phyloP scores from a whole-genome alignment of 2,329 filamentous ascomycete genomes.

The Trichophyton rubrum region DNA sequence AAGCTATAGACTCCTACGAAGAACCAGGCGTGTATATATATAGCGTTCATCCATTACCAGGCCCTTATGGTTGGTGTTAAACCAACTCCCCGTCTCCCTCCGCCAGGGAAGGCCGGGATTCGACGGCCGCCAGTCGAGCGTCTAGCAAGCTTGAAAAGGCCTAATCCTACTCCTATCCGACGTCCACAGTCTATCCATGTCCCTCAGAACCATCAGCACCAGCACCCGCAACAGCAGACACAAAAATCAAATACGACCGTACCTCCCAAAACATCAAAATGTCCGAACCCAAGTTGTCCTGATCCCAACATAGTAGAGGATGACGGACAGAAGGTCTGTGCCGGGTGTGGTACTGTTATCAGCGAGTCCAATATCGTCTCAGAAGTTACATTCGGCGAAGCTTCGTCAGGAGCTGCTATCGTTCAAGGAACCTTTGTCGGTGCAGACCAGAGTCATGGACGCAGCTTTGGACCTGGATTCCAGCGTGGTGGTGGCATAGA shows the following conservation, averaged over 20 bases:
- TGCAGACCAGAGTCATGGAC: conserved; percentile 70
- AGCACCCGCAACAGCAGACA: conserved; percentile 16
- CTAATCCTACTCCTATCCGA: conserved; percentile 26
- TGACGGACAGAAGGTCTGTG: conserved; percentile 50
- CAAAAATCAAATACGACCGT: conserved; percentile 12
- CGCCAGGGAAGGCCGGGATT: conserved; percentile 21
- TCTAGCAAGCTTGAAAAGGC: conserved; percentile 30
- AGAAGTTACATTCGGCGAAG: conserved; percentile 85
- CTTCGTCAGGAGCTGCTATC: conserved; percentile 68
- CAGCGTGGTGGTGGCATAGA: conserved; percentile 38
- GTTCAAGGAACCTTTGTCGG: conserved; percentile 83
- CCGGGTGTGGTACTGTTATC: conserved; percentile 71
- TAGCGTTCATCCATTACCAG: not conserved
- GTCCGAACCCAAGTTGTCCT: conserved; percentile 35
- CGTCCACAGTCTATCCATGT: conserved; percentile 19
- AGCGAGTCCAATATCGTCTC: conserved; percentile 81
- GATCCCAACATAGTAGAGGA: conserved; percentile 36
- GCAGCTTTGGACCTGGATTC: conserved; percentile 41
- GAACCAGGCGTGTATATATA: not conserved
- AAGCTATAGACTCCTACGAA: not conserved
- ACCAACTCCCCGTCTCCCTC: conserved; percentile 12
- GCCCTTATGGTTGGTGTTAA: conserved; percentile 10
- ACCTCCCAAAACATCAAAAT: conserved; percentile 29
- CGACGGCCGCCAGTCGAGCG: conserved; percentile 26
- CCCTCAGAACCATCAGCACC: conserved; percentile 14